Base-by-base conservation (phyloP, 495 filamentous ascomycete species). In the Hypoxylon trugodes region DNA sequence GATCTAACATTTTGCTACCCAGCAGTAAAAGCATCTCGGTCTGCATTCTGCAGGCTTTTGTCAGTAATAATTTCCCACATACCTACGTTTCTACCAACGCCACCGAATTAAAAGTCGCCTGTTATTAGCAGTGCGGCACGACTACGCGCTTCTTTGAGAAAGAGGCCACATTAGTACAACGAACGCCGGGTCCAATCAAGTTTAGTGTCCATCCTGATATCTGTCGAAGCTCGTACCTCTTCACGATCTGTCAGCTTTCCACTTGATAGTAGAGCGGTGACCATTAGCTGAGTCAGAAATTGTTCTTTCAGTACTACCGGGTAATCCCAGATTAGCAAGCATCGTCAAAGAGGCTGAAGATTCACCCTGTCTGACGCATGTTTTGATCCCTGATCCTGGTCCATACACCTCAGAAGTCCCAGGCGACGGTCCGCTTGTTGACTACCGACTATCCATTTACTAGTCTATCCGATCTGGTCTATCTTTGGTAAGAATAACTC, bases 381-480 rank as follows among this genome's bases (percentile, higher is more conserved):
- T 38, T 15, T 56, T 36, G 47, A 67, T 55, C 64, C 64, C 56
- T 67, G 58, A 67, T 67, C 64, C 64, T n/a, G 41, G 63, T n/a
- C n/a, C n/a, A n/a, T n/a, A n/a, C 19, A 61, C 4, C 41, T 36
- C 47, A 62, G 46, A 19, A n/a, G 40, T 56, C 21, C 52, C 46
- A 61, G 58, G 12, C 64, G 38, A 54, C 64, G 52, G 58, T 30
- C 58, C 52, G 64, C 25, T 42, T n/a, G 10, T 47, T 46, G 46
- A 52, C 40, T 60, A 37, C 37, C 57, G 40, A 32, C 36, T 52
- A 22, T n/a, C 46, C 12, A 42, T 32, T 28, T 35, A 40, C 46
- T 57, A 51, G 62, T 52, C 45, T 36, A 43, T 16, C 46, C 41
- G 13, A 35, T n/a, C 10, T 35, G 13, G 32, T 10, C 32, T 35